Percentiles rank a stretch among this genome's conserved stretches.
Conservation (phyloP, 306 rosid genomes). For the Quercus mongolica region DNA sequence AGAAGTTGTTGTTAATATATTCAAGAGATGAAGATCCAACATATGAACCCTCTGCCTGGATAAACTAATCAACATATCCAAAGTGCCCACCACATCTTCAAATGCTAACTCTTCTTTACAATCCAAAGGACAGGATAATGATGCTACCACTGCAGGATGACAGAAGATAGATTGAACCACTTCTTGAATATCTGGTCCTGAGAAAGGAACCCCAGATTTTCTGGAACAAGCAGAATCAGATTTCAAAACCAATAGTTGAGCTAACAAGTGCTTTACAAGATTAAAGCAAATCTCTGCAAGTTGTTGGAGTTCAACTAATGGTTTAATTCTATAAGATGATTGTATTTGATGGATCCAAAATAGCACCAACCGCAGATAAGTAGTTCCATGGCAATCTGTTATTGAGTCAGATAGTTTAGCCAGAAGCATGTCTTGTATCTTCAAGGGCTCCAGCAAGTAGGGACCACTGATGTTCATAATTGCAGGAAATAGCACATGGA, state of each 20-base stretch:
- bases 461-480: slow-evolving; percentile 52
- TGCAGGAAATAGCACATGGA: slow-evolving; percentile 75
- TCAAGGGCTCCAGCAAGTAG: slow-evolving; percentile 32
- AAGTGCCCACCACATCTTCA: slow-evolving; percentile 23
- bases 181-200: slow-evolving; percentile 47
- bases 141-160: slow-evolving; percentile 59
- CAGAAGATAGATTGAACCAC: slow-evolving; percentile 54
- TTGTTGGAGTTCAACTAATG: slow-evolving; percentile 39
- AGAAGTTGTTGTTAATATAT: slow-evolving; percentile 55
- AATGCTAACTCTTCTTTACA: slow-evolving; percentile 29
- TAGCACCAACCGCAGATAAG: slow-evolving; percentile 59
- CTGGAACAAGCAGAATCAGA: slow-evolving; percentile 25
- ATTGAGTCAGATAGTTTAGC: slow-evolving; percentile 46
- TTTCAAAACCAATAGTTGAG: slow-evolving; percentile 38
- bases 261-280: slow-evolving; percentile 44
- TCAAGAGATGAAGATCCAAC: slow-evolving; percentile 48
- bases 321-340: slow-evolving; percentile 38
- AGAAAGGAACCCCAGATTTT: slow-evolving; percentile 25
- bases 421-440: slow-evolving; percentile 55
- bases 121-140: slow-evolving; percentile 52
- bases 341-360: slow-evolving; percentile 69
- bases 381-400: slow-evolving; percentile 34
- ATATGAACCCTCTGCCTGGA: slow-evolving; percentile 41
- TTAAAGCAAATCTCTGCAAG: slow-evolving; percentile 55
- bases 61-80: slow-evolving; percentile 34